These are phyloP conservation scores for Phytophthora pinifolia DNA, from an alignment of 352 stramenopile species.

Conservation along the genomic window DNA sequence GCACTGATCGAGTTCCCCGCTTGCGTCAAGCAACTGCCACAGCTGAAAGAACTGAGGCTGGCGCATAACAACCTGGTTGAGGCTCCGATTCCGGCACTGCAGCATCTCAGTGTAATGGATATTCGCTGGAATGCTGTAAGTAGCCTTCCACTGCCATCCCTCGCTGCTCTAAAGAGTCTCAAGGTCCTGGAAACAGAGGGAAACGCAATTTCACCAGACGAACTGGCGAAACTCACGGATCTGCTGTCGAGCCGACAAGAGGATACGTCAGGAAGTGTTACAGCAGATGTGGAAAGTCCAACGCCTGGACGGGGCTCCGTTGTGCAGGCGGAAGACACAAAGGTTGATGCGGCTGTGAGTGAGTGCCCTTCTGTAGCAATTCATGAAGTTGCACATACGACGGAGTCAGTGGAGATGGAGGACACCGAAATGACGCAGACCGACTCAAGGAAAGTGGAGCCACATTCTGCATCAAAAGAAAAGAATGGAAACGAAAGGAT, in stretches of 20 bases:
- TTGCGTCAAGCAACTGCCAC: slow-evolving; percentile 25
- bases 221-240: slow-evolving; percentile 21
- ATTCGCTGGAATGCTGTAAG: slow-evolving; percentile 42
- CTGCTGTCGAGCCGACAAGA: slow-evolving; percentile 9
- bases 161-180: slow-evolving; percentile 14
- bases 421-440: background rate
- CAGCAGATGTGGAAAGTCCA: background rate
- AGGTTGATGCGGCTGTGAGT: background rate
- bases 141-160: slow-evolving; percentile 5
- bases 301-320: background rate
- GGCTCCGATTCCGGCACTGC: slow-evolving; percentile 26
- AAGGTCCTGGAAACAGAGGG: slow-evolving; percentile 22
- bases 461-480: background rate
- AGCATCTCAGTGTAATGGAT: slow-evolving; percentile 40
- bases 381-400: background rate
- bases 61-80: slow-evolving; percentile 63
- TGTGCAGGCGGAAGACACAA: background rate
- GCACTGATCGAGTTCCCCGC: slow-evolving; percentile 42
- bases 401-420: background rate
- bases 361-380: background rate
- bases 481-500: slow-evolving; percentile 9
- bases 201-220: slow-evolving; percentile 25
- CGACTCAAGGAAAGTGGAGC: background rate
- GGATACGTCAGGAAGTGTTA: background rate
- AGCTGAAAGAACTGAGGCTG: slow-evolving; percentile 41